A percentile compares a stretch with the other conserved stretches of the same genome.
These are phyloP conservation scores for Naematelia encephala DNA, from an alignment of 768 basidiomycete species.

Conservation along the genomic window DNA sequence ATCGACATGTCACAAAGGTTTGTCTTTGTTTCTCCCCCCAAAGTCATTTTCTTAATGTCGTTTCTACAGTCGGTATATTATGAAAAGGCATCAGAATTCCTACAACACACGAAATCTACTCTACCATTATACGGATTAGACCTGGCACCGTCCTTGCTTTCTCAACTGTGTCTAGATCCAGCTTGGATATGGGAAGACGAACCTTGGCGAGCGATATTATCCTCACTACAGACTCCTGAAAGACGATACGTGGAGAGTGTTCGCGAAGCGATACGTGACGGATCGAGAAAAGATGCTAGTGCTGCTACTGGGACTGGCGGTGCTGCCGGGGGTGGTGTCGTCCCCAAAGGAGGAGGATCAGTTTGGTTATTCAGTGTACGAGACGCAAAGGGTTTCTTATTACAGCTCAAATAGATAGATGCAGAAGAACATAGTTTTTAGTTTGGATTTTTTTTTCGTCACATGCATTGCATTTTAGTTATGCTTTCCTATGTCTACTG, in stretches of 20 bases:
- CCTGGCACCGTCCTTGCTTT: slow-evolving; percentile 25
- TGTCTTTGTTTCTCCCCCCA: slow-evolving; percentile 3
- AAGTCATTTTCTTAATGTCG: not conserved
- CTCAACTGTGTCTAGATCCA: slow-evolving; percentile 33
- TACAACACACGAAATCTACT: slow-evolving; percentile 21
- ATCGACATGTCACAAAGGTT: slow-evolving; percentile 35
- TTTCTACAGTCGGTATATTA: not conserved
- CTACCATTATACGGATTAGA: slow-evolving; percentile 47
- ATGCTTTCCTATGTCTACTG: too few species aligned
- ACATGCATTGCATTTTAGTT: slow-evolving; percentile 3
- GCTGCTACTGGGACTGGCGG: not conserved
- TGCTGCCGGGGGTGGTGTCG: slow-evolving; percentile 3
- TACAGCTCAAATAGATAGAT: slow-evolving; percentile 24
- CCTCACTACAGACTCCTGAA: slow-evolving; percentile 18
- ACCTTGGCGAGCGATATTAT: slow-evolving; percentile 27
- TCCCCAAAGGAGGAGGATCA: slow-evolving; percentile 19
- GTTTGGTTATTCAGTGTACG: slow-evolving; percentile 38
- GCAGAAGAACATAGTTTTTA: too few species aligned
- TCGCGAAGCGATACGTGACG: slow-evolving; percentile 23
- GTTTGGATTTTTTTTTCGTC: too few species aligned
- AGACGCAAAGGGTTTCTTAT: slow-evolving; percentile 40
- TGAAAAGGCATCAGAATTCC: slow-evolving; percentile 38
- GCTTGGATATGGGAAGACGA: slow-evolving; percentile 45
- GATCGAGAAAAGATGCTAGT: slow-evolving; percentile 9
- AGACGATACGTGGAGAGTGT: slow-evolving; percentile 34